Percentiles rank a stretch among this genome's conserved stretches.
These are phyloP conservation scores for Neolentinus lepideus DNA, from an alignment of 1,284 basidiomycete genomes.

Conservation along the genomic window DNA sequence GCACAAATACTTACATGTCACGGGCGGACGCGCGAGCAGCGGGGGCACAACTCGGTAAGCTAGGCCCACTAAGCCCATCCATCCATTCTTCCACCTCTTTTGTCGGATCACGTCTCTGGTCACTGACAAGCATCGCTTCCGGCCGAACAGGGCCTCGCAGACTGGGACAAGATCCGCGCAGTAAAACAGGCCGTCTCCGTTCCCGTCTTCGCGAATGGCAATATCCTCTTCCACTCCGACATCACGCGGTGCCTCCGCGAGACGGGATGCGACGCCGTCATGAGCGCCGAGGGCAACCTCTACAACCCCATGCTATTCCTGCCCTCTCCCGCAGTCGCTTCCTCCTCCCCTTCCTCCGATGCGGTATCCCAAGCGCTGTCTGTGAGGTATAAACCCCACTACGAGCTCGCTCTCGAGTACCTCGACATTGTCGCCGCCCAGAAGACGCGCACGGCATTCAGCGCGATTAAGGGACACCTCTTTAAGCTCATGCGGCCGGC, in stretches of 20 bases:
- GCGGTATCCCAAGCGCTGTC: slow-evolving; percentile 19
- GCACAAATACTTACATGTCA: slow-evolving; percentile 96
- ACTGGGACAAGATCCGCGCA: slow-evolving; percentile 79
- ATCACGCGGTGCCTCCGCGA: slow-evolving; percentile 69
- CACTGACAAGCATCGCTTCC: too few species aligned
- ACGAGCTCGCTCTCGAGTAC: slow-evolving; percentile 79
- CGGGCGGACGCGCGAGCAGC: slow-evolving; percentile 86
- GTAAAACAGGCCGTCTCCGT: slow-evolving; percentile 86
- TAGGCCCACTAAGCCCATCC: neutral
- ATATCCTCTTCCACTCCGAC: slow-evolving; percentile 83
- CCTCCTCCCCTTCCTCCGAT: slow-evolving; percentile 3
- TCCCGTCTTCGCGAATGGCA: slow-evolving; percentile 98
- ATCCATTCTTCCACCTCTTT: slow-evolving; percentile 6
- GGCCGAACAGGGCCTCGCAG: slow-evolving; percentile 81
- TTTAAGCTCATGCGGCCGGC: slow-evolving; percentile 89
- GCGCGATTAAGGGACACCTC: slow-evolving; percentile 87
- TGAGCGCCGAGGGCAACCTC: slow-evolving; percentile 94
- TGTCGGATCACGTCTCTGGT: too few species aligned
- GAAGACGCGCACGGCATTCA: slow-evolving; percentile 65
- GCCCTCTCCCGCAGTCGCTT: slow-evolving; percentile 7
- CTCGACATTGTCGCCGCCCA: slow-evolving; percentile 73
- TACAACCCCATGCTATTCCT: slow-evolving; percentile 88
- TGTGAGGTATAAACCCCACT: slow-evolving; percentile 51
- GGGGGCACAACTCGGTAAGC: slow-evolving; percentile 69
- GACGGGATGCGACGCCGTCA: slow-evolving; percentile 88